Conservation (phyloP, 371 early-diverging fungal genomes). For the Batkoa obscura region DNA sequence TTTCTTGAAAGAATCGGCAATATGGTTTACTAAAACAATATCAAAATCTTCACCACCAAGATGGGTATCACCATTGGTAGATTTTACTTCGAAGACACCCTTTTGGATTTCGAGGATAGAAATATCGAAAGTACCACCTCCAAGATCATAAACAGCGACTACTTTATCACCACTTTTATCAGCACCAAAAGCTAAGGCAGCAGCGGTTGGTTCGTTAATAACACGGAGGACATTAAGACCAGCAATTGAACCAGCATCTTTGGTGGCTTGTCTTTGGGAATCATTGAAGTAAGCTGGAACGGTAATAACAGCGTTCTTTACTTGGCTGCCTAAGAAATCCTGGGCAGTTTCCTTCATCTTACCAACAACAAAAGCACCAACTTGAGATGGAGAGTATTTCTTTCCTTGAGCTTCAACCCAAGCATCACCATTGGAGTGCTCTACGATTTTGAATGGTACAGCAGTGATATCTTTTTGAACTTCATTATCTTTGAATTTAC, state of each 20-base stretch:
- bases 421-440: conserved; percentile 90
- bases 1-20: conserved; percentile 77
- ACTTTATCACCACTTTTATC: conserved; percentile 63
- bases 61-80: conserved; percentile 92
- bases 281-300: conserved; percentile 91
- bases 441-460: conserved; percentile 80
- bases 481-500: conserved; percentile 70
- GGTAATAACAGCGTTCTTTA: conserved; percentile 82
- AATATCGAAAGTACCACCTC: conserved; percentile 99
- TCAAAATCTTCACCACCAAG: conserved; percentile 99
- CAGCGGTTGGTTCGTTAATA: conserved; percentile 99
- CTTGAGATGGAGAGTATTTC: conserved; percentile 88
- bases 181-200: conserved; percentile 95
- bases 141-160: conserved; percentile 98
- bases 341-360: conserved; percentile 95
- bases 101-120: conserved; percentile 93
- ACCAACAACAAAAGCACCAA: conserved; percentile 81
- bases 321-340: conserved; percentile 60
- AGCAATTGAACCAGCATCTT: conserved; percentile 94
- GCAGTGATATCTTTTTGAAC: conserved; percentile 68
- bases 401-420: conserved; percentile 90
- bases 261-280: conserved; percentile 97
- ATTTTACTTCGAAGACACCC: conserved; percentile 97
- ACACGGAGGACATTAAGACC: conserved; percentile 94
- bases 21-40: conserved; percentile 57